Conservation (phyloP, 768 basidiomycete species). For the Amylocystis lapponica region DNA sequence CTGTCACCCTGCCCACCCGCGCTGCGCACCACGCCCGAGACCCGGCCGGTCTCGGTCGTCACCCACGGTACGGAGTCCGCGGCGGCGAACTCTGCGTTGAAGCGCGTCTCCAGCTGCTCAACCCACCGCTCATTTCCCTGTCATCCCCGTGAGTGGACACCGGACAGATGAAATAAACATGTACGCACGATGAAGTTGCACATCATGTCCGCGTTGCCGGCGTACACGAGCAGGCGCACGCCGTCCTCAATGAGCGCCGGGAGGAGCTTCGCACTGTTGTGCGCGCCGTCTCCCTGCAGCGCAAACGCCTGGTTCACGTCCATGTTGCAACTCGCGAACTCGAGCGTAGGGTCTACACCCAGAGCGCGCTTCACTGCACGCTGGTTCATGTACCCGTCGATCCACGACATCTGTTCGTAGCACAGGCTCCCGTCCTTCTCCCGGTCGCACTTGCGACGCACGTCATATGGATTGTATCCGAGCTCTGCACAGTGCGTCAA, state of each 20-base stretch:
- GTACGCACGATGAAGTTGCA: conserved; percentile 71
- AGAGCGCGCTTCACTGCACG: conserved; percentile 72
- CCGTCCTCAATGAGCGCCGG: conserved; percentile 80
- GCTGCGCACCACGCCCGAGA: conserved; percentile 63
- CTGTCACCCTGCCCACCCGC: conserved; percentile 59
- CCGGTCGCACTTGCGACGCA: conserved; percentile 50
- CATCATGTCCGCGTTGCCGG: conserved; percentile 88
- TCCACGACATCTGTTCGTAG: conserved; percentile 78
- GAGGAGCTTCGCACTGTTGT: conserved; percentile 72
- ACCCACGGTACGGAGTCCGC: conserved; percentile 52
- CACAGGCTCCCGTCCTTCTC: conserved; percentile 66
- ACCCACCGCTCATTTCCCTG: conserved; percentile 81
- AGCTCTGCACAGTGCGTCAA: conserved; percentile 1
- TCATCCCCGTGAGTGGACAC: neutral
- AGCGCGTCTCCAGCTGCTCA: conserved; percentile 52
- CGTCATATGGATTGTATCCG: conserved; percentile 77
- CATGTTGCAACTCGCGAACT: conserved; percentile 72
- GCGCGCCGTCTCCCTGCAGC: conserved; percentile 81
- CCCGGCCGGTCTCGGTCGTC: conserved; percentile 42
- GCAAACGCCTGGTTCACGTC: conserved; percentile 77
- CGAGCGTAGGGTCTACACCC: conserved; percentile 55
- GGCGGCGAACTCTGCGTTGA: conserved; percentile 52
- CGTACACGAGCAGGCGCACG: conserved; percentile 82
- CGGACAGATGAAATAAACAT: neutral
- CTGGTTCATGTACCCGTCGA: conserved; percentile 85